phyloP scores from a whole-genome alignment of 225 moss, liverwort and hornwort species.

The Antitrichia curtipendula region DNA sequence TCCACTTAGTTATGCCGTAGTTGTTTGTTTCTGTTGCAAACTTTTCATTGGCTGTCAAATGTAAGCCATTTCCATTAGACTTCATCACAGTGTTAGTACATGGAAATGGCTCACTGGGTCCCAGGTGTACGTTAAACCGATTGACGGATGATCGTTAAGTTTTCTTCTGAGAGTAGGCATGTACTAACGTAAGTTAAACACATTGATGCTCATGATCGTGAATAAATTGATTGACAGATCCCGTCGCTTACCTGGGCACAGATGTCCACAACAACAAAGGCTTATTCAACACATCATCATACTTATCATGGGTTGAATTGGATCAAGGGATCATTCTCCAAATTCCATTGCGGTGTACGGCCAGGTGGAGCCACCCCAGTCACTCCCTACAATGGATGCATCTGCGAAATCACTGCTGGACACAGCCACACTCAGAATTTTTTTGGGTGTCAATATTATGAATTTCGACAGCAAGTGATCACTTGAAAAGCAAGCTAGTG shows the following conservation, averaged over 20 bases:
- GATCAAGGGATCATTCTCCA: background rate
- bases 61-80: too few species aligned
- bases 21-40: background rate
- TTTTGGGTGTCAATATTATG: too few species aligned
- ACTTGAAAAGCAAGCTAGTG: background rate
- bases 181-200: too few species aligned
- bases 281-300: background rate
- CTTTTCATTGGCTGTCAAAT: background rate
- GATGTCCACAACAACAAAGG: background rate
- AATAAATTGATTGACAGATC: background rate
- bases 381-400: rapidly evolving
- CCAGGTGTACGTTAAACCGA: too few species aligned
- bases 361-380: background rate
- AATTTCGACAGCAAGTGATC: background rate
- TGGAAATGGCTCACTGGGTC: too few species aligned
- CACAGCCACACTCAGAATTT: background rate
- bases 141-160: too few species aligned
- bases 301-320: background rate
- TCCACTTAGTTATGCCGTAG: rapidly evolving
- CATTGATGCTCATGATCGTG: background rate
- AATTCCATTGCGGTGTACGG: background rate
- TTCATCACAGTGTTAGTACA: too few species aligned
- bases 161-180: too few species aligned
- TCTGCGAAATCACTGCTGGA: background rate
- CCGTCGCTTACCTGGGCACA: rapidly evolving